Conservation (phyloP, 805 yeast genomes). For the Candida vartiovaarae region DNA sequence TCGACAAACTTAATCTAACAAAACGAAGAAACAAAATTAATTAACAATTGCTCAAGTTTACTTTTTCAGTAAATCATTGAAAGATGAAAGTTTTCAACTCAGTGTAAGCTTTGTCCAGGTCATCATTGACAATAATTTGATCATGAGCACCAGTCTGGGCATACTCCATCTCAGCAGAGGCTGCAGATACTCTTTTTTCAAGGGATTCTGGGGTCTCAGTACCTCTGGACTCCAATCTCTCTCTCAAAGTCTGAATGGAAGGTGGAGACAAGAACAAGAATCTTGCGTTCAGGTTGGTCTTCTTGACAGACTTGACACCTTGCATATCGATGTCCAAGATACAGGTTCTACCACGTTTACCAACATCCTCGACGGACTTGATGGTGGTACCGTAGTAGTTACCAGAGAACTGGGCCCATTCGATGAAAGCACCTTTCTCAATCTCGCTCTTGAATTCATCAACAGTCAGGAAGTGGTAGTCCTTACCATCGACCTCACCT, state of each 20-base stretch:
- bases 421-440: slow-evolving; percentile 72
- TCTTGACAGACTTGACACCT: slow-evolving; percentile 91
- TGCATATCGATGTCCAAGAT: slow-evolving; percentile 98
- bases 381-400: slow-evolving; percentile 95
- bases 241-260: slow-evolving; percentile 66
- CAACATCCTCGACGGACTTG: slow-evolving; percentile 64
- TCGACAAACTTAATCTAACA: not conserved
- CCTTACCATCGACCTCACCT: slow-evolving; percentile 85
- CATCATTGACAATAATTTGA: slow-evolving; percentile 80
- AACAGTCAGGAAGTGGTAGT: slow-evolving; percentile 80
- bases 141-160: slow-evolving; percentile 92
- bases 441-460: slow-evolving; percentile 76
- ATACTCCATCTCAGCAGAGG: slow-evolving; percentile 81
- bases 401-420: slow-evolving; percentile 97
- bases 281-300: slow-evolving; percentile 75
- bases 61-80: slow-evolving; percentile 20
- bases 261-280: slow-evolving; percentile 91
- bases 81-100: slow-evolving; percentile 77
- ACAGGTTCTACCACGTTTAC: slow-evolving; percentile 63
- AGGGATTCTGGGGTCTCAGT: slow-evolving; percentile 88
- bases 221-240: slow-evolving; percentile 82
- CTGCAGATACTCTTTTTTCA: slow-evolving; percentile 79
- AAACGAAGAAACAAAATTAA: no score
- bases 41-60: not conserved
- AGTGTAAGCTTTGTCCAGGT: slow-evolving; percentile 78